Percentiles rank a stretch among this genome's conserved stretches.
These are phyloP conservation scores for Omphalotus olearius DNA, from an alignment of 1,284 basidiomycete genomes.

Conservation along the genomic window DNA sequence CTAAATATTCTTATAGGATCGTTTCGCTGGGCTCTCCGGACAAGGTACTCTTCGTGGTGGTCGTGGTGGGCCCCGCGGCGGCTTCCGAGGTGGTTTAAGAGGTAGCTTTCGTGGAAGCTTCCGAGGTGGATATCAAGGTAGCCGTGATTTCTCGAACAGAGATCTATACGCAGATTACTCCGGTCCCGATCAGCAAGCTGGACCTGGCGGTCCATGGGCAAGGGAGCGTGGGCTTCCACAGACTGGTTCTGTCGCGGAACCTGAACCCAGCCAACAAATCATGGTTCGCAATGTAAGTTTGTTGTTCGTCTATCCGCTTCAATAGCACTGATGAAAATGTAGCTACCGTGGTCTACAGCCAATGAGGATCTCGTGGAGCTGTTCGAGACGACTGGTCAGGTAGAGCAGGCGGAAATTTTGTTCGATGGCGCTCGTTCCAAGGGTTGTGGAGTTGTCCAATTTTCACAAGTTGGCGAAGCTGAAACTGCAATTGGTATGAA, in stretches of 20 bases:
- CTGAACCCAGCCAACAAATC: constrained; percentile 93
- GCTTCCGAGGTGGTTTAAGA: constrained; percentile 48
- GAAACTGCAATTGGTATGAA: constrained; percentile 84
- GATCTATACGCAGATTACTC: constrained; percentile 26
- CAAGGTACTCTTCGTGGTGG: constrained; percentile 39
- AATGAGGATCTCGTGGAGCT: constrained; percentile 97
- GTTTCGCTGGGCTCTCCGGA: constrained; percentile 78
- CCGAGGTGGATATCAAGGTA: constrained; percentile 36
- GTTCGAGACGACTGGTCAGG: constrained; percentile 95
- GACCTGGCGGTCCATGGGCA: constrained; percentile 25
- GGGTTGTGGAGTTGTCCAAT: constrained; percentile 94
- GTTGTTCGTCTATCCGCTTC: constrained; percentile 1
- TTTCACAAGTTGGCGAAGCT: constrained; percentile 83
- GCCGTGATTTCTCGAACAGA: constrained; percentile 18
- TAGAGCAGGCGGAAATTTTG: constrained; percentile 91
- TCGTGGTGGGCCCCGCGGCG: constrained; percentile 31
- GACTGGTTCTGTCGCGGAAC: constrained; percentile 28
- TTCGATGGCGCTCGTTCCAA: constrained; percentile 89
- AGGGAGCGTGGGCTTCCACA: constrained; percentile 41
- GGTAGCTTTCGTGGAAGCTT: constrained; percentile 57
- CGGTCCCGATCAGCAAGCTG: constrained; percentile 22
- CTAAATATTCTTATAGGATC: constrained; percentile 56
- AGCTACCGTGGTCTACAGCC: constrained; percentile 99
- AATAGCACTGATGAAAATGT: neutral
- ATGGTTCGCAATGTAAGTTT: constrained; percentile 91